Base-by-base conservation (phyloP, 2,329 filamentous ascomycete genomes). In the Raffaelea ambrosiae region DNA sequence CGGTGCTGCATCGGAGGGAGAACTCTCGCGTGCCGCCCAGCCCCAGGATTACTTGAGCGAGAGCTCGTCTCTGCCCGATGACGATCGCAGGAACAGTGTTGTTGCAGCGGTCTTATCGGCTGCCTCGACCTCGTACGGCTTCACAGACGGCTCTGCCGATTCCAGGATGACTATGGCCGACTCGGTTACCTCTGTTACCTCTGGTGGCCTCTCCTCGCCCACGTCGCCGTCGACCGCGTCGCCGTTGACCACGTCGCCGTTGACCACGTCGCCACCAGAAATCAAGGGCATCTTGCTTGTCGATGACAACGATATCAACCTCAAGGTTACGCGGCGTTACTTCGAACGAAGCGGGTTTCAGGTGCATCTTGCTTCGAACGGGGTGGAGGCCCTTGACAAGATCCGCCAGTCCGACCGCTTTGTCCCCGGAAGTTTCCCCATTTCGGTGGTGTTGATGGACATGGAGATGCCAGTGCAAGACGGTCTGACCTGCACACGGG, bases 381-480 rank as follows among this genome's bases (percentile, higher is more conserved):
- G 77, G 7, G 53, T 71, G 36, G 76, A 81, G 56, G 76, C 76
- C 0, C 64, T 81, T 16, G 69, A 77, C 3, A 70, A 68, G 50
- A 61, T 77, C 14, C 61, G 56, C 53, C 60, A 48, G 40, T 63
- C 57, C 11, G 60, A 59, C 53, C 49, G 41, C 31, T 49, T 42
- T 39, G 40, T 48, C 26, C 31, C 49, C 3, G 51, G 48, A 18
- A 29, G 46, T 7, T 66, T 71, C 22, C 65, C 69, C 1, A 64
- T 84, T 21, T 76, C 76, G 44, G 68, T 86, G 4, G 77, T 88
- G 18, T 68, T 88, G 19, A 88, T 88, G 84, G 84, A 88, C 56
- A 79, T 86, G 55, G 82, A 87, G 58, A 87, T 88, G 84, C 84
- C 84, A 2, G 66, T 86, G 16, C 83, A 84, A 70, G 82, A 87